phyloP scores from a whole-genome alignment of 257 asterid genomes.

The Rubia yunnanensis region DNA sequence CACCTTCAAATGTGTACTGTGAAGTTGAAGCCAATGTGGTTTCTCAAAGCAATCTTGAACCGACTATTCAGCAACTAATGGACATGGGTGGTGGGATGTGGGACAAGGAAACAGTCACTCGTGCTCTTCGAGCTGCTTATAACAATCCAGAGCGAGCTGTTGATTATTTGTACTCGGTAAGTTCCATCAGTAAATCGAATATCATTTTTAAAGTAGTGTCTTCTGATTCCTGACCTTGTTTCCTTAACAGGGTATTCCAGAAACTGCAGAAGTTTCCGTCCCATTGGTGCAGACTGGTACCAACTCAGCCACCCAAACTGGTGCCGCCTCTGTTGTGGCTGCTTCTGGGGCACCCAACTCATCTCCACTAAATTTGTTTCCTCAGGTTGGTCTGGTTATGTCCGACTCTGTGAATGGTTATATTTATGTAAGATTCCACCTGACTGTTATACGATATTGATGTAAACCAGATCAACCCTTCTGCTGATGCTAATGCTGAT shows the following conservation, averaged over 20 bases:
- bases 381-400: conserved; percentile 45
- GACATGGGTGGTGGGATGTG: conserved; percentile 92
- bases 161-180: conserved; percentile 57
- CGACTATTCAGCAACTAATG: conserved; percentile 59
- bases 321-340: conserved; percentile 24
- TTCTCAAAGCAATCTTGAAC: conserved; percentile 43
- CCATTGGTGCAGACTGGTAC: conserved; percentile 41
- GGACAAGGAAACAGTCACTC: conserved; percentile 66
- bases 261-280: conserved; percentile 51
- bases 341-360: conserved; percentile 72
- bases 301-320: conserved; percentile 31
- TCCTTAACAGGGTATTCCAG: conserved; percentile 64
- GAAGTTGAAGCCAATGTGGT: conserved; percentile 53
- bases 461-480: conserved; percentile 44
- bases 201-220: conserved; percentile 8
- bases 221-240: conserved; percentile 6
- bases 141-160: conserved; percentile 60
- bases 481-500: conserved; percentile 43
- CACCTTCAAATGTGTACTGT: conserved; percentile 25
- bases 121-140: conserved; percentile 83
- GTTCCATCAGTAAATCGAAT: conserved; percentile 1
- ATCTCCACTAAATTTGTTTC: conserved; percentile 80
- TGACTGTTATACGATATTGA: conserved; percentile 8
- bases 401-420: conserved; percentile 5
- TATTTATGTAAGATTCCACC: conserved; percentile 5